These are phyloP conservation scores for Ogataea pilisensis DNA, from an alignment of 805 yeast genomes.

Conservation along the genomic window DNA sequence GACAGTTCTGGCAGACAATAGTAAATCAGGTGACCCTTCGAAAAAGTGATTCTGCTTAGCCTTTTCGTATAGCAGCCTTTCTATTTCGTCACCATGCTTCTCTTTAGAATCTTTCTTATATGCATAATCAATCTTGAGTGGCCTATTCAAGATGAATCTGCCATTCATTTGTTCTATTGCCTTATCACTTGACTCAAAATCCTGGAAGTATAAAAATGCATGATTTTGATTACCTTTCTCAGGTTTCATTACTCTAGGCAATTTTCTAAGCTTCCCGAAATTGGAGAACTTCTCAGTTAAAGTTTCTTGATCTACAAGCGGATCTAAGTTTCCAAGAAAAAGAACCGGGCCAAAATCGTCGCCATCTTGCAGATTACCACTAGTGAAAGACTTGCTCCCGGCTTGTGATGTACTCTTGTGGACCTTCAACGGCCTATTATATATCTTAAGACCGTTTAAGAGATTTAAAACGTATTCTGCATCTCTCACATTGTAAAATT, in stretches of 20 bases:
- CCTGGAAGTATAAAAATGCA: slow-evolving; percentile 62
- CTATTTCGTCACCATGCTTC: slow-evolving; percentile 76
- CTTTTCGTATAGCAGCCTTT: slow-evolving; percentile 57
- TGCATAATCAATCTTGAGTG: slow-evolving; percentile 63
- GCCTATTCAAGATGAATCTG: slow-evolving; percentile 62
- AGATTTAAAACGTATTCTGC: slow-evolving; percentile 65
- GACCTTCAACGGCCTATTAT: slow-evolving; percentile 56
- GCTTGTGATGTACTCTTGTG: slow-evolving; percentile 35
- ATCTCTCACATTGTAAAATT: slow-evolving; percentile 55
- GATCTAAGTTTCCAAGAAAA: slow-evolving; percentile 59
- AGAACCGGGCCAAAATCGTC: slow-evolving; percentile 46
- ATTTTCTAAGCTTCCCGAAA: slow-evolving; percentile 58
- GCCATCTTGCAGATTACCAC: slow-evolving; percentile 4
- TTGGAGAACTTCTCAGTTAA: slow-evolving; percentile 55
- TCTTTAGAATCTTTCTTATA: slow-evolving; percentile 57
- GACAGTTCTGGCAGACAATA: neutral
- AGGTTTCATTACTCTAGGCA: slow-evolving; percentile 45
- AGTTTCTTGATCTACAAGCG: slow-evolving; percentile 56
- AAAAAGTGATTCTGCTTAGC: slow-evolving; percentile 22
- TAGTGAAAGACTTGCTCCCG: slow-evolving; percentile 5
- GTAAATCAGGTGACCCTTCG: slow-evolving; percentile 1
- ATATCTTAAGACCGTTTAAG: slow-evolving; percentile 57
- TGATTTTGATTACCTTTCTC: slow-evolving; percentile 54
- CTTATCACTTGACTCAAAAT: slow-evolving; percentile 63
- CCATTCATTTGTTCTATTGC: slow-evolving; percentile 71